Conservation (phyloP, 805 yeast genomes). For the Starmerella vaccinii region DNA sequence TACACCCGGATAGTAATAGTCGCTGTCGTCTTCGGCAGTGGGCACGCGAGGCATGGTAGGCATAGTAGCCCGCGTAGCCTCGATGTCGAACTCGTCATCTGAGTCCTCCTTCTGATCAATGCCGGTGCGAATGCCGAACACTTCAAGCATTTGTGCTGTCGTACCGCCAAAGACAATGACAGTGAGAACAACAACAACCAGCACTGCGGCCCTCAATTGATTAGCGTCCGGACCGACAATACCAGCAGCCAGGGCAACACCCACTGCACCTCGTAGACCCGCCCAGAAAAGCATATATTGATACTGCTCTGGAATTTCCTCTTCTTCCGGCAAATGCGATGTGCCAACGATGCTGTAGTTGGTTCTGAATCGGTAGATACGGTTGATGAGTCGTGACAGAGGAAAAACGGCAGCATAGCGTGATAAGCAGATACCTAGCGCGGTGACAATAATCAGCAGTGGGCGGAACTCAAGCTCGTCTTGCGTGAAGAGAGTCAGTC, state of each 20-base stretch:
- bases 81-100: slow-evolving; percentile 94
- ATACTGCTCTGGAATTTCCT: slow-evolving; percentile 83
- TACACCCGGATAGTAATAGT: slow-evolving; percentile 29
- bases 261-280: slow-evolving; percentile 97
- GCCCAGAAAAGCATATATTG: slow-evolving; percentile 99
- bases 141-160: slow-evolving; percentile 95
- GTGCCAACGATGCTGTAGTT: slow-evolving; percentile 8
- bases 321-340: slow-evolving; percentile 33
- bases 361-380: slow-evolving; percentile 54
- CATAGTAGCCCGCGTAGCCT: slow-evolving; percentile 36
- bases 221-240: slow-evolving; percentile 87
- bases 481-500: slow-evolving; percentile 88
- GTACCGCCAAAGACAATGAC: slow-evolving; percentile 97
- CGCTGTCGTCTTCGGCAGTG: slow-evolving; percentile 20
- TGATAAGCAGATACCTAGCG: slow-evolving; percentile 82
- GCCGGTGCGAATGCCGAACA: slow-evolving; percentile 85
- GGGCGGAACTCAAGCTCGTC: slow-evolving; percentile 94
- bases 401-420: slow-evolving; percentile 98
- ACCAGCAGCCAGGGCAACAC: slow-evolving; percentile 97
- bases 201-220: slow-evolving; percentile 81
- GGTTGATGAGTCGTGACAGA: slow-evolving; percentile 70
- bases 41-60: not conserved
- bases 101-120: slow-evolving; percentile 71
- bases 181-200: slow-evolving; percentile 92
- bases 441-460: slow-evolving; percentile 77